Conservation (phyloP, 306 rosid species). For the Morella rubra region DNA sequence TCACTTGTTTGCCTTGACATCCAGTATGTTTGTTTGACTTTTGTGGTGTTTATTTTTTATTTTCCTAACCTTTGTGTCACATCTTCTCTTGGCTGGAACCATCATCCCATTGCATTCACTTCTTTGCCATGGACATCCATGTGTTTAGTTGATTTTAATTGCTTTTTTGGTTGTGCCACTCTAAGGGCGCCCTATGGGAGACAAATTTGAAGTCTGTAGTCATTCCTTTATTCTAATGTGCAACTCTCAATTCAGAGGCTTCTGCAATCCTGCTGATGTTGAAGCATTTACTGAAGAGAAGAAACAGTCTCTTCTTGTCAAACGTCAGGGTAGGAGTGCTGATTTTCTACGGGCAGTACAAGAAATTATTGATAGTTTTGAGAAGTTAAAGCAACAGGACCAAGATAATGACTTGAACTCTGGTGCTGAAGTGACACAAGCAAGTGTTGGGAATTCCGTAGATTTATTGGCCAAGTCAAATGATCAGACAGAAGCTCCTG, state of each 20-base stretch:
- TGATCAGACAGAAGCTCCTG: slow-evolving; percentile 47
- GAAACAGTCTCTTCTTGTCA: slow-evolving; percentile 78
- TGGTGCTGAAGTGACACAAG: slow-evolving; percentile 43
- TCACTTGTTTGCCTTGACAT: neutral
- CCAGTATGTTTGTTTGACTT: neutral
- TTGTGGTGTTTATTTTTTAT: too few relatives aligned
- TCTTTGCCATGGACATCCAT: neutral
- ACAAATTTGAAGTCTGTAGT: slow-evolving; percentile 17
- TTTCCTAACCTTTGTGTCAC: too few relatives aligned
- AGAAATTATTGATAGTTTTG: slow-evolving; percentile 79
- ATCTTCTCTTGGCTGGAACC: neutral
- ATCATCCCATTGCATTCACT: neutral
- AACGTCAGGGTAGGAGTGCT: slow-evolving; percentile 91
- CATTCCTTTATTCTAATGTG: slow-evolving; percentile 34
- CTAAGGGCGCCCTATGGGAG: slow-evolving; percentile 15
- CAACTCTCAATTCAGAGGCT: slow-evolving; percentile 64
- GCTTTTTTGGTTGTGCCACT: neutral
- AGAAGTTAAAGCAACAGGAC: slow-evolving; percentile 62
- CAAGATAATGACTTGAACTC: slow-evolving; percentile 44
- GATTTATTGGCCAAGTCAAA: slow-evolving; percentile 40
- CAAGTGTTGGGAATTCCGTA: slow-evolving; percentile 43
- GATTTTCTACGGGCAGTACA: slow-evolving; percentile 91
- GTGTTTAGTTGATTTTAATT: neutral
- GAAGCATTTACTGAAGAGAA: slow-evolving; percentile 97
- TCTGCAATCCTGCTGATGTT: slow-evolving; percentile 94